Evolutionary conservation across 108 stramenopile species (phyloP), one percentile per base, ranked within the genome.

Genomic region (Fragilariopsis cylindrus): DNA sequence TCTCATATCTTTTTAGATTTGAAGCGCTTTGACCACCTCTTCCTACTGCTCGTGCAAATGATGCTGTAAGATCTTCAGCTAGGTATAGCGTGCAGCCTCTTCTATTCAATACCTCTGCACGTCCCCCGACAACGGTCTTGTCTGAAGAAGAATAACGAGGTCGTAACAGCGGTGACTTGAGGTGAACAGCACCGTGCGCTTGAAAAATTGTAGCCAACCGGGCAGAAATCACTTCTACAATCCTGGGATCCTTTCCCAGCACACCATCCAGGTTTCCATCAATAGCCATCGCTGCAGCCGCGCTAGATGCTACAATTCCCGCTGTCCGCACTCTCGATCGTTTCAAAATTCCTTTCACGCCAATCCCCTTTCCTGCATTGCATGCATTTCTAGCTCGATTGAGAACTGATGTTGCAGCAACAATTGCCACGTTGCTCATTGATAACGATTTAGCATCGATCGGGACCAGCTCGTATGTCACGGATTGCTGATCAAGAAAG

Each of bases 11-110:
- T 60, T 94, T 94, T 12, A 92, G 13, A 52, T 87, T 85, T 13
- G 79, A 82, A 15, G 88, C 80, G 19, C 89, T 81, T 30, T 73
- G 41, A 18, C 91, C 91, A 45, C 90, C 88, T 55, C 93, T 80
- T 7, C 87, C 87, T 4, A 94, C 81, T 21, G 90, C 80, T 45
- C 93, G 81, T 2, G 93, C 93, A 71, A 92, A 92, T 45, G 83
- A 76, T 7, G 77, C 82, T 50, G 88, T 89, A 7, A 91, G 77
- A 68, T 92, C 90, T 75, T 92, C 88, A 57, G 87, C 81, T 9
- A 90, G 65, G 41, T 76, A 71, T 19, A 92, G 47, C n/a, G 82
- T 78, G 40, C 64, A 52, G 4, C 92, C 92, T 71, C 88, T 72
- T 11, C 64, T 52, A 68, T 81, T 90, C 44, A 94, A 58, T 15